Evolutionary conservation across 2,329 filamentous ascomycete species (phyloP).

Genomic region (Hypomyces perniciosus): DNA sequence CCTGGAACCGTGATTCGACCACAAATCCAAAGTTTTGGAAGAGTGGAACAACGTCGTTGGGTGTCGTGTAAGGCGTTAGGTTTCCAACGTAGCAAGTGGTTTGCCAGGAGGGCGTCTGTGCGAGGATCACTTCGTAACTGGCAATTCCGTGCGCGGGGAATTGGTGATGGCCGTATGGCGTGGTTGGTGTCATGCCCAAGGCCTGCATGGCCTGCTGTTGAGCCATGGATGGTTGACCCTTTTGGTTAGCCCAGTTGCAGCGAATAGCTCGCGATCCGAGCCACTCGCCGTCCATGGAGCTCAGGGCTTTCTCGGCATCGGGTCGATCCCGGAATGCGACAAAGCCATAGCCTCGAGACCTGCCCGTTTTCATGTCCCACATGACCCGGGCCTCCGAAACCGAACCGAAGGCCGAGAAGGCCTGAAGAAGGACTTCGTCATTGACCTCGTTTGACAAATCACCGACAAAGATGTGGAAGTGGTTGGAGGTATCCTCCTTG

Average conservation of each 20-base stretch:
- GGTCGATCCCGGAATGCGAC: constrained; percentile 91
- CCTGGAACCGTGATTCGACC: constrained; percentile 94
- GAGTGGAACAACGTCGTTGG: constrained; percentile 91
- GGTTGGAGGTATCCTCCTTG: constrained; percentile 96
- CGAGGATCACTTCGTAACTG: constrained; percentile 95
- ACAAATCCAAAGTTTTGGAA: constrained; percentile 99
- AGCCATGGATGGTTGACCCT: constrained; percentile 97
- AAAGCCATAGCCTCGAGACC: constrained; percentile 95
- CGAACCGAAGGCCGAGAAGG: constrained; percentile 90
- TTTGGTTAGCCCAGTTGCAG: constrained; percentile 99
- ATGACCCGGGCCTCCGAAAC: constrained; percentile 98
- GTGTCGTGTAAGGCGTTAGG: constrained; percentile 93
- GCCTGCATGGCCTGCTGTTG: constrained; percentile 96
- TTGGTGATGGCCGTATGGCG: constrained; percentile 92
- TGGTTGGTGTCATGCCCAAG: constrained; percentile 97
- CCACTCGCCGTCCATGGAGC: constrained; percentile 99
- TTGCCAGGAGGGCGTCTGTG: constrained; percentile 95
- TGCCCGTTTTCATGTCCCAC: constrained; percentile 99
- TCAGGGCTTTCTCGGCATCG: constrained; percentile 93
- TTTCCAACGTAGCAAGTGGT: constrained; percentile 98
- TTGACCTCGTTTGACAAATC: constrained; percentile 98
- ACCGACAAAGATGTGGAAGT: constrained; percentile 98
- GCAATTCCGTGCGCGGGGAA: constrained; percentile 95
- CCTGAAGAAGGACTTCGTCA: constrained; percentile 86
- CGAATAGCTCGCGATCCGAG: constrained; percentile 95